These are phyloP conservation scores for Xylaria longipes DNA, from an alignment of 495 filamentous ascomycete genomes.

Conservation along the genomic window DNA sequence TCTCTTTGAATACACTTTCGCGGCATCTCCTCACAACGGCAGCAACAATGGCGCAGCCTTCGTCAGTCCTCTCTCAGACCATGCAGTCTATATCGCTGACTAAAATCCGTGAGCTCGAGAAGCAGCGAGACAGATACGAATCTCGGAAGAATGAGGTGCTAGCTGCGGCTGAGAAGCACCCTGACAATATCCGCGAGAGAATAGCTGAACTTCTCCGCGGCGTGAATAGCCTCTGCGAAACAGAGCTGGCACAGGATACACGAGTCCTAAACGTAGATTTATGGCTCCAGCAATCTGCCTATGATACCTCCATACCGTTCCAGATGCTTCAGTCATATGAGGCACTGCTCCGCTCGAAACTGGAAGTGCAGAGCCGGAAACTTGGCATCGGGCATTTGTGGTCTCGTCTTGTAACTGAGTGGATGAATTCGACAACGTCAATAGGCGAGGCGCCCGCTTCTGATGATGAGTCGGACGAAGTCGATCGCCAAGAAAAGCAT, in stretches of 20 bases:
- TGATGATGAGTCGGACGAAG: slow-evolving; percentile 38
- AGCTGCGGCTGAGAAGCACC: slow-evolving; percentile 37
- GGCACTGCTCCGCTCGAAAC: slow-evolving; percentile 47
- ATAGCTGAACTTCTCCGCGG: slow-evolving; percentile 49
- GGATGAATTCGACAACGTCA: slow-evolving; percentile 51
- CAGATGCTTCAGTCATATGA: slow-evolving; percentile 48
- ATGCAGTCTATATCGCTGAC: slow-evolving; percentile 69
- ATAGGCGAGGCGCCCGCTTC: slow-evolving; percentile 31
- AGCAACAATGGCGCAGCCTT: slow-evolving; percentile 42
- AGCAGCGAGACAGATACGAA: slow-evolving; percentile 63
- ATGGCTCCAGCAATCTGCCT: slow-evolving; percentile 48
- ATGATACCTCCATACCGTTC: slow-evolving; percentile 44
- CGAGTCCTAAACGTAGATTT: slow-evolving; percentile 41
- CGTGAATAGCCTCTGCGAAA: slow-evolving; percentile 45
- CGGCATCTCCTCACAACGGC: not conserved
- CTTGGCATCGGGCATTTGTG: slow-evolving; percentile 68
- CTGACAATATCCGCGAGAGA: slow-evolving; percentile 40
- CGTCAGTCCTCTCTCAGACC: slow-evolving; percentile 60
- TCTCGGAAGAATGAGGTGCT: slow-evolving; percentile 47
- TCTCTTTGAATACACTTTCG: not conserved
- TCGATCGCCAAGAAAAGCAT: slow-evolving; percentile 54
- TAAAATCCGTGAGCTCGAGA: slow-evolving; percentile 68
- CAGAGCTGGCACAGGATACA: slow-evolving; percentile 28
- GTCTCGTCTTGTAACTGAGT: slow-evolving; percentile 67
- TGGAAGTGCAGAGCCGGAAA: slow-evolving; percentile 57